Percentiles rank a stretch among this genome's conserved stretches.
phyloP scores from a whole-genome alignment of 306 rosid genomes.

The Cucumis cinereus region DNA sequence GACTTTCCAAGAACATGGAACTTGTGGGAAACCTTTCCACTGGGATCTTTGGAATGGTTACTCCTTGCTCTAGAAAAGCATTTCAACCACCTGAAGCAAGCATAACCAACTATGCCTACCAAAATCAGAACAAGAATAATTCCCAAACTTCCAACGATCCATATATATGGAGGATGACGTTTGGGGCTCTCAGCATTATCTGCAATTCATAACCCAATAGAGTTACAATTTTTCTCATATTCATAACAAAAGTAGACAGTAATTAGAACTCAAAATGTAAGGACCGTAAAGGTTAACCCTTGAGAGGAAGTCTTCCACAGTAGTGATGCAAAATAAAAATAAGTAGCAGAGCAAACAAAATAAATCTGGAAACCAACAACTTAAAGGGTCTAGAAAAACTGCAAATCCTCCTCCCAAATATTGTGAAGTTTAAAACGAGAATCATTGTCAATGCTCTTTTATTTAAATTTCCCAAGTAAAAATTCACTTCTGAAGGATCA shows the following conservation, averaged over 20 bases:
- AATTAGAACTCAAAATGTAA: not conserved
- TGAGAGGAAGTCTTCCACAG: not conserved
- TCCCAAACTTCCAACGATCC: constrained; percentile 84
- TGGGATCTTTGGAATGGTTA: constrained; percentile 47
- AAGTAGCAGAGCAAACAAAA: not conserved
- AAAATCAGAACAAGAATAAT: constrained; percentile 47
- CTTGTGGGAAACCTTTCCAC: constrained; percentile 43
- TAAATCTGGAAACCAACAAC: not conserved
- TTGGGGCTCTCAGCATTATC: constrained; percentile 41
- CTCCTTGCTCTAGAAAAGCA: constrained; percentile 35
- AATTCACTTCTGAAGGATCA: not conserved
- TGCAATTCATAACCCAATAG: constrained; percentile 20
- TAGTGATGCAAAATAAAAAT: not conserved
- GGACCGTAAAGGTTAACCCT: not conserved
- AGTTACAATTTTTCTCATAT: not conserved
- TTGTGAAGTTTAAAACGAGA: too few relatives aligned
- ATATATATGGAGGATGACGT: constrained; percentile 57
- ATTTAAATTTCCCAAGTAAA: not conserved
- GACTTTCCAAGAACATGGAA: constrained; percentile 84
- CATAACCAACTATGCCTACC: constrained; percentile 35
- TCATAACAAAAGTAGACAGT: not conserved
- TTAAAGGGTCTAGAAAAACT: not conserved
- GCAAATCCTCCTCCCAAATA: not conserved
- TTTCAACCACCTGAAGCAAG: constrained; percentile 43
- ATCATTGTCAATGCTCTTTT: not conserved